Percentiles rank a stretch among this genome's conserved stretches.
phyloP scores from a whole-genome alignment of 2,329 filamentous ascomycete genomes.

The Plenodomus lindquistii region DNA sequence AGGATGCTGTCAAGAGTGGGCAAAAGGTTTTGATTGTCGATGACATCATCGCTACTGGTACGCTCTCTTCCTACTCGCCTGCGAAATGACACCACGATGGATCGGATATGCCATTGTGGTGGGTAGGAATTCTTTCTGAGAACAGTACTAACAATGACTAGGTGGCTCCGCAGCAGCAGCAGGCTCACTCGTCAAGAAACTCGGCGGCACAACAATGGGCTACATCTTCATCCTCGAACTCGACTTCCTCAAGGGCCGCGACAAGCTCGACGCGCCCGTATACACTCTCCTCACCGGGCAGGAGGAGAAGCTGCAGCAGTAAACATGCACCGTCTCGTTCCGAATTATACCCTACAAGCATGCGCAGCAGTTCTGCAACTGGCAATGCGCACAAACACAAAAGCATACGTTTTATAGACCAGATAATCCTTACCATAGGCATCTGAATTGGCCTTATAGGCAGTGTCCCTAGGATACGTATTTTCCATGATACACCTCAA shows the following conservation, averaged over 20 bases:
- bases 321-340: neutral
- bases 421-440: too few relatives aligned
- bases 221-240: conserved; percentile 97
- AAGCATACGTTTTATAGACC: too few relatives aligned
- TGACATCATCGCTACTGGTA: conserved; percentile 98
- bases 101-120: too few relatives aligned
- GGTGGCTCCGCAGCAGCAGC: conserved; percentile 91
- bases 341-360: conserved; percentile 4
- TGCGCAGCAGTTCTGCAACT: too few relatives aligned
- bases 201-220: conserved; percentile 83
- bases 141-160: conserved; percentile 44
- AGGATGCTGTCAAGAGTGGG: conserved; percentile 78
- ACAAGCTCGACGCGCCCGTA: conserved; percentile 83
- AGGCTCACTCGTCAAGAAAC: conserved; percentile 80
- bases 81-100: neutral
- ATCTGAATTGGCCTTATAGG: too few relatives aligned
- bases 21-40: conserved; percentile 93
- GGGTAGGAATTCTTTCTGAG: neutral
- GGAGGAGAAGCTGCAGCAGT: conserved; percentile 41
- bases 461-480: too few relatives aligned
- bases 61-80: conserved; percentile 38
- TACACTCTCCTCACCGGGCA: conserved; percentile 78
- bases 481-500: too few relatives aligned
- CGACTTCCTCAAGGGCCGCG: conserved; percentile 86
- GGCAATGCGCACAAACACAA: too few relatives aligned